Conservation (phyloP, 2,329 filamentous ascomycete species). For the Claviceps purpurea region DNA sequence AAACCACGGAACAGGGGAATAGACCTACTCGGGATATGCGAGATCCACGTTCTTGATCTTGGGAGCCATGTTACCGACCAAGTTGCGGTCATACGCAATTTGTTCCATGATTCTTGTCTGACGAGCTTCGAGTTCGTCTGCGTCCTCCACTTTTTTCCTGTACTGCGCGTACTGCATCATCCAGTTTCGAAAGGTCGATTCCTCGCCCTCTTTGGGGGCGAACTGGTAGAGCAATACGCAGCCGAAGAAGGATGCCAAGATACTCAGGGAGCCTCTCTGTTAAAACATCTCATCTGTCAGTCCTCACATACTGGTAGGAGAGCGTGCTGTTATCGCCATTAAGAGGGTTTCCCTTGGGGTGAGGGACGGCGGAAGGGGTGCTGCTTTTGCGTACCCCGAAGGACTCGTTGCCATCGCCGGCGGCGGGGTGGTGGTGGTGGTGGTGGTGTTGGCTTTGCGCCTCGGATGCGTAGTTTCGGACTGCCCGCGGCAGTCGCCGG, state of each 20-base stretch:
- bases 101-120: slow-evolving; percentile 40
- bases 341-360: too few species aligned
- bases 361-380: too few species aligned
- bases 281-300: not conserved
- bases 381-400: slow-evolving; percentile 37
- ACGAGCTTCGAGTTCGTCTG: slow-evolving; percentile 31
- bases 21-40: slow-evolving; percentile 44
- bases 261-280: slow-evolving; percentile 36
- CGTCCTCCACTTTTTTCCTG: slow-evolving; percentile 36
- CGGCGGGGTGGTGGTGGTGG: slow-evolving; percentile 32
- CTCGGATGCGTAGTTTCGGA: slow-evolving; percentile 41
- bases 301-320: not conserved
- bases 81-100: slow-evolving; percentile 43
- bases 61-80: slow-evolving; percentile 32
- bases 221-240: slow-evolving; percentile 34
- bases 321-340: not conserved
- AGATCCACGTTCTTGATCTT: slow-evolving; percentile 37
- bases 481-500: slow-evolving; percentile 23
- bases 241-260: slow-evolving; percentile 30
- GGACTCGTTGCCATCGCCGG: slow-evolving; percentile 36
- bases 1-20: too few species aligned
- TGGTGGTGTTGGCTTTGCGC: slow-evolving; percentile 35
- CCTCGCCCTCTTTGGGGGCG: slow-evolving; percentile 36
- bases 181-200: slow-evolving; percentile 31
- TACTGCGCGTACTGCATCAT: slow-evolving; percentile 29